These are phyloP conservation scores for Geum urbanum DNA, from an alignment of 306 rosid genomes.

Conservation along the genomic window DNA sequence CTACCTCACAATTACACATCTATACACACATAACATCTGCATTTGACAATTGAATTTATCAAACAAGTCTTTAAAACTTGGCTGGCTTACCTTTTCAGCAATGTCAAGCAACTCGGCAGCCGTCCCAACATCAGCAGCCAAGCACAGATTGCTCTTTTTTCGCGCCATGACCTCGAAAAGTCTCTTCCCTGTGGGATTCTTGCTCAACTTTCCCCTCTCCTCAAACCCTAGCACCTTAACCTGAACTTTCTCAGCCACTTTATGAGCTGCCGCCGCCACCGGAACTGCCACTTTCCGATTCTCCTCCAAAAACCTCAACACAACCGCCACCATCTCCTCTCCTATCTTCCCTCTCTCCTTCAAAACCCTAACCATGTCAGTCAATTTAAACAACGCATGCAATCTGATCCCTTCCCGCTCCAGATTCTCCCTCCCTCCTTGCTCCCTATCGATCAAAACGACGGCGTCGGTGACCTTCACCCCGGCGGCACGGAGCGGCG, in stretches of 20 bases:
- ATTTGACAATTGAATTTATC: no score
- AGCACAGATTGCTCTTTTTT: constrained; percentile 77
- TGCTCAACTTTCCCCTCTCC: constrained; percentile 66
- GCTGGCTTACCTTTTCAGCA: constrained; percentile 58
- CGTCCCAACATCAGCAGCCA: constrained; percentile 88
- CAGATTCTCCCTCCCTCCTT: constrained; percentile 85
- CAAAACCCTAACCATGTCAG: constrained; percentile 76
- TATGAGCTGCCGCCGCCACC: constrained; percentile 6
- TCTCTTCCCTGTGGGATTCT: constrained; percentile 80
- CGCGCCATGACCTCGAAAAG: constrained; percentile 67
- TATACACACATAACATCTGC: background rate
- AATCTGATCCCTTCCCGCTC: constrained; percentile 63
- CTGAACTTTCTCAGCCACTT: constrained; percentile 13
- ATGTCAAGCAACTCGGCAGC: constrained; percentile 75
- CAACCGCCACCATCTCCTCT: constrained; percentile 54
- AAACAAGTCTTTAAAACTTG: background rate
- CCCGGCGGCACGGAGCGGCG: constrained; percentile 63
- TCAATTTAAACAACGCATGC: constrained; percentile 55
- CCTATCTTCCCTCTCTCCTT: constrained; percentile 66
- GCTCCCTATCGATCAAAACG: constrained; percentile 79
- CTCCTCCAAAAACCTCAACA: constrained; percentile 60
- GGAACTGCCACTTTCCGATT: constrained; percentile 64
- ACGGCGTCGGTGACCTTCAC: constrained; percentile 68
- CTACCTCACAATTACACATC: background rate
- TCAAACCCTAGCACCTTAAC: constrained; percentile 44